These are phyloP conservation scores for Candida koratica DNA, from an alignment of 805 yeast genomes.

Conservation along the genomic window DNA sequence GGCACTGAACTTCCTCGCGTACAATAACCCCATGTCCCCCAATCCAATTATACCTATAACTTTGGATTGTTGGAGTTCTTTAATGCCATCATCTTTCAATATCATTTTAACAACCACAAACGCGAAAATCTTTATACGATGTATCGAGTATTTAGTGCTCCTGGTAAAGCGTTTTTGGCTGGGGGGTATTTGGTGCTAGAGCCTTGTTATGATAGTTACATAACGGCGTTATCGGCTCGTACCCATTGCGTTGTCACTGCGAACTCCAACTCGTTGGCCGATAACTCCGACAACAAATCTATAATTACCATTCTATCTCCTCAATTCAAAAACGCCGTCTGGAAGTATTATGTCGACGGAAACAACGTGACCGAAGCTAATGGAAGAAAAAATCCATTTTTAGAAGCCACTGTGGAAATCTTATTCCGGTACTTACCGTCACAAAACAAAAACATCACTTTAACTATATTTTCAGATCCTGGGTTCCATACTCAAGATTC, in stretches of 20 bases:
- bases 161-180: constrained; percentile 90
- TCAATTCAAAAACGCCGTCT: constrained; percentile 67
- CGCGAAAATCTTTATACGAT: not conserved
- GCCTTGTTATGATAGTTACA: constrained; percentile 69
- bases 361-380: constrained; percentile 21
- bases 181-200: constrained; percentile 94
- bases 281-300: not conserved
- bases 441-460: constrained; percentile 16
- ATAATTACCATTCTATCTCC: constrained; percentile 58
- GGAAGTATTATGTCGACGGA: constrained; percentile 50
- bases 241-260: constrained; percentile 69
- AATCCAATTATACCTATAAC: constrained; percentile 88
- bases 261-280: not conserved
- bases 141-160: constrained; percentile 69
- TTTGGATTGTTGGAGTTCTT: constrained; percentile 32
- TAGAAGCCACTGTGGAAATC: constrained; percentile 57
- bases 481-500: constrained; percentile 80
- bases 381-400: constrained; percentile 62
- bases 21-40: constrained; percentile 94
- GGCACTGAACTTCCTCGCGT: constrained; percentile 69
- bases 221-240: constrained; percentile 82
- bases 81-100: constrained; percentile 13
- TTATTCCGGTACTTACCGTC: constrained; percentile 52
- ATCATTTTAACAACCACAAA: constrained; percentile 14
- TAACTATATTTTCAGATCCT: constrained; percentile 77